Conservation (phyloP, 1,284 basidiomycete genomes). For the Ceratobasidium sp. region DNA sequence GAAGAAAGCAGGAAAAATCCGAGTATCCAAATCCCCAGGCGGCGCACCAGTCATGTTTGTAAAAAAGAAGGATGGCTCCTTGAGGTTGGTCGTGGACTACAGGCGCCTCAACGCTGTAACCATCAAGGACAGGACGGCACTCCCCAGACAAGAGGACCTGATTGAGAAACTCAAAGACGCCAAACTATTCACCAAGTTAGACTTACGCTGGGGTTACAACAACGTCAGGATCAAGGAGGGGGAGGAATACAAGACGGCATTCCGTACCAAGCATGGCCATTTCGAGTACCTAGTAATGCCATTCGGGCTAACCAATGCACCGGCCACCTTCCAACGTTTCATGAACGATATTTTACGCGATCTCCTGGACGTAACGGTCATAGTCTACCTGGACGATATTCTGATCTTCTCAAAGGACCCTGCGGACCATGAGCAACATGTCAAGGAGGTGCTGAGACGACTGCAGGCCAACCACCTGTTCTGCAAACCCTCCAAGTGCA, state of each 20-base stretch:
- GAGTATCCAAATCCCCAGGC: neutral
- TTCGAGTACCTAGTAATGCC: slow-evolving; percentile 41
- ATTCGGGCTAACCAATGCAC: slow-evolving; percentile 29
- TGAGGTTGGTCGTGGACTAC: slow-evolving; percentile 8
- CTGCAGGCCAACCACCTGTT: neutral
- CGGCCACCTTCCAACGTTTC: slow-evolving; percentile 27
- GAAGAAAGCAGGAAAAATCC: slow-evolving; percentile 16
- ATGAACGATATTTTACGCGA: slow-evolving; percentile 19
- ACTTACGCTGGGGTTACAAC: slow-evolving; percentile 38
- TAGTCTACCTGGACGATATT: slow-evolving; percentile 20
- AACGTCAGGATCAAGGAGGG: slow-evolving; percentile 24
- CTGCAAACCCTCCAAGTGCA: slow-evolving; percentile 11
- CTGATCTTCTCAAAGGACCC: neutral
- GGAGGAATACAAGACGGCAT: slow-evolving; percentile 40
- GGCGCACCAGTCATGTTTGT: slow-evolving; percentile 15
- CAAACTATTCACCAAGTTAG: slow-evolving; percentile 36
- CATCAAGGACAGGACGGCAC: neutral
- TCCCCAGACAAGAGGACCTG: slow-evolving; percentile 10
- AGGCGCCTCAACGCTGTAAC: slow-evolving; percentile 16
- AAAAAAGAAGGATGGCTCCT: slow-evolving; percentile 2
- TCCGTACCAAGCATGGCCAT: slow-evolving; percentile 11
- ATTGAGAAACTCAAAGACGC: slow-evolving; percentile 24
- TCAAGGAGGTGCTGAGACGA: slow-evolving; percentile 4
- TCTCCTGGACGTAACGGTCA: neutral
- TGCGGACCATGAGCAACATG: neutral